Evolutionary conservation across 495 filamentous ascomycete species (phyloP), one percentile per base, ranked within the genome.

Genomic region (Hypoxylon lenormandii): DNA sequence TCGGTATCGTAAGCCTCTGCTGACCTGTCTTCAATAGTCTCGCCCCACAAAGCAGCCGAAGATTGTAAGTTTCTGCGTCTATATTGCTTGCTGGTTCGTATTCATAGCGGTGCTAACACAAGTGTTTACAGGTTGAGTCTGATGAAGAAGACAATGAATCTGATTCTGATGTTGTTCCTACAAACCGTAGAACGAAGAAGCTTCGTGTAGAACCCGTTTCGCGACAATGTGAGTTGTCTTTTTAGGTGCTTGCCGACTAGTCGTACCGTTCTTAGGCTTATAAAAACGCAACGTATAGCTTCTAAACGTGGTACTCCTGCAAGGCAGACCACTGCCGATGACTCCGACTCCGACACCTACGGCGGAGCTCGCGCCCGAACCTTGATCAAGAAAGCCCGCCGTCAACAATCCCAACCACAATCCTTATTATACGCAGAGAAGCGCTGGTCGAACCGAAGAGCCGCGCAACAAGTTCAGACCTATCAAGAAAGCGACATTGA

Each of bases 361-460:
- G 90, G 92, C 59, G 88, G 87, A 62, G 86, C 90, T 59, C 87
- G 88, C 74, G 86, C 87, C 63, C 84, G 87, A 60, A 82, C 77
- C 43, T 82, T 85, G 47, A 87, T 82, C 66, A 94, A 92, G 80
- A 92, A 91, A 75, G 75, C 87, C 53, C 89, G 90, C 15, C 90
- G 88, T 48, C 85, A 91, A 70, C 87, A 88, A 59, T 76, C 80
- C 23, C 85, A 84, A 56, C 81, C 84, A 7, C 85, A 84, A 30
- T 84, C 89, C 7, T 78, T 87, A 12, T 82, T 88, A 19, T 85
- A 87, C 55, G 91, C 93, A 66, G 89, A 96, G 59, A 83, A 84
- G 76, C 89, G 95, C 64, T 97, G 96, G 86, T 97, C 93, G 4
- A 96, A 91, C 37, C 85, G 95, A 53, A 89, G 91, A 60, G 92